phyloP scores from a whole-genome alignment of 805 yeast species.

The Sugiyamaella smithiae region DNA sequence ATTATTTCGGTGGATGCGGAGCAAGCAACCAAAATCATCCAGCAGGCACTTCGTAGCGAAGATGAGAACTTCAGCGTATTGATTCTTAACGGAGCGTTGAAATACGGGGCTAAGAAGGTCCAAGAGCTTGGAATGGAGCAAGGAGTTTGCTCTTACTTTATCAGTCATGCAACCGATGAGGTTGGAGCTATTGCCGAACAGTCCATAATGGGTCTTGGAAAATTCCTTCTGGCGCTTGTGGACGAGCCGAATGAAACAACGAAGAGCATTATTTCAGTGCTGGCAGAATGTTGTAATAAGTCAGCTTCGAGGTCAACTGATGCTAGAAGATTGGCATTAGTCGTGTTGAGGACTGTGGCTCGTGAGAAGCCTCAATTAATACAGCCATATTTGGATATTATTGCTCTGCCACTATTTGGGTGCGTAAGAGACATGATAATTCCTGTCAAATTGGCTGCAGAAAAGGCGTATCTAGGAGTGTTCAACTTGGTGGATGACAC shows the following conservation, averaged over 20 bases:
- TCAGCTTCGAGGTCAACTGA: conserved; percentile 67
- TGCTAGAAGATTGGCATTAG: conserved; percentile 74
- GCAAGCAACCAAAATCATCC: conserved; percentile 28
- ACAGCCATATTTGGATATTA: conserved; percentile 49
- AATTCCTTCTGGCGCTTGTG: conserved; percentile 57
- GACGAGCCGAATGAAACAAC: conserved; percentile 30
- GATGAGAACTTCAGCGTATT: conserved; percentile 45
- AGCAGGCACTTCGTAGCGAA: conserved; percentile 20
- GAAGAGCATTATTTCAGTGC: conserved; percentile 32
- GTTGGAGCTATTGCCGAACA: conserved; percentile 64
- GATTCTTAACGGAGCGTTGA: conserved; percentile 75
- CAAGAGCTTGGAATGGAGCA: conserved; percentile 50
- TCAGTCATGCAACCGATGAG: conserved; percentile 42
- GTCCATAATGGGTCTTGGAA: conserved; percentile 78
- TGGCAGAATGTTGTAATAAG: conserved; percentile 47
- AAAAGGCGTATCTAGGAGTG: conserved; percentile 75
- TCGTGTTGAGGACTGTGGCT: conserved; percentile 70
- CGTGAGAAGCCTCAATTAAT: conserved; percentile 55
- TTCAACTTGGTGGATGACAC: conserved; percentile 69
- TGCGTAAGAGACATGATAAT: conserved; percentile 85
- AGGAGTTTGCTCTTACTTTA: conserved; percentile 50
- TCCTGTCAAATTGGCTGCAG: conserved; percentile 93
- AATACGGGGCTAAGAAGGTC: conserved; percentile 67
- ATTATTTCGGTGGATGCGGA: conserved; percentile 53
- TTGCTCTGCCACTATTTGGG: conserved; percentile 60